Percentiles rank a stretch among this genome's conserved stretches.
Conservation (phyloP, 805 yeast genomes). For the Metschnikowia lachancei region DNA sequence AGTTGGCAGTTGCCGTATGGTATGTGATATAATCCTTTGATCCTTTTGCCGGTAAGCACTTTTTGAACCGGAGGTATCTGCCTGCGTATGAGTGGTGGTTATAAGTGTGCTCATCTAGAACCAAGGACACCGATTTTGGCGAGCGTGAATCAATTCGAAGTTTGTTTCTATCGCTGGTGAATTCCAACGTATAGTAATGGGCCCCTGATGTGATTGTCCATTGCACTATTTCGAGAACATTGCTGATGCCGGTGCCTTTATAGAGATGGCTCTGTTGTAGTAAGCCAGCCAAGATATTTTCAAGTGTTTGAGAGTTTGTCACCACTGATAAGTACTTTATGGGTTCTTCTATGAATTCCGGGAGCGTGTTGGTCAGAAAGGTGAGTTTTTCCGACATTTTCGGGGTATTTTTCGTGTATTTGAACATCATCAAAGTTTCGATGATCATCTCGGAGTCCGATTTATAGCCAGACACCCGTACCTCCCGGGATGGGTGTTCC, state of each 20-base stretch:
- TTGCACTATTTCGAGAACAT: conserved; percentile 5
- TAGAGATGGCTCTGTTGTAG: conserved; percentile 2
- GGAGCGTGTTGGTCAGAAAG: conserved; percentile 4
- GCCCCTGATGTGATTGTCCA: not conserved
- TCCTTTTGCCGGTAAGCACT: conserved; percentile 15
- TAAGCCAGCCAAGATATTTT: not conserved
- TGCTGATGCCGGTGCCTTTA: not conserved
- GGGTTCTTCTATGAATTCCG: conserved; percentile 12
- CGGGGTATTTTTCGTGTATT: not conserved
- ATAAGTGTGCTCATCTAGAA: conserved; percentile 13
- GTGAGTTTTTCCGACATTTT: not conserved
- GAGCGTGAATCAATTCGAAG: conserved; percentile 6
- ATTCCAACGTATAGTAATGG: conserved; percentile 4
- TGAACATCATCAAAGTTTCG: not conserved
- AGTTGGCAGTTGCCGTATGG: conserved; percentile 3
- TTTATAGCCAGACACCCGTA: not conserved
- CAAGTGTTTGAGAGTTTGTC: not conserved
- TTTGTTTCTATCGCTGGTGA: conserved; percentile 2
- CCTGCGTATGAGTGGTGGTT: conserved; percentile 17
- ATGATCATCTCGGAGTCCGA: not conserved
- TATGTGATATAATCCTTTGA: conserved; percentile 6
- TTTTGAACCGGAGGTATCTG: conserved; percentile 14
- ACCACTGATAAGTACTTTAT: conserved; percentile 11
- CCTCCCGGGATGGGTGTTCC: not conserved
- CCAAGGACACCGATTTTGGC: not conserved